Conservation (phyloP, 176 grass and related monocot species). For the Elaeis guineensis region DNA sequence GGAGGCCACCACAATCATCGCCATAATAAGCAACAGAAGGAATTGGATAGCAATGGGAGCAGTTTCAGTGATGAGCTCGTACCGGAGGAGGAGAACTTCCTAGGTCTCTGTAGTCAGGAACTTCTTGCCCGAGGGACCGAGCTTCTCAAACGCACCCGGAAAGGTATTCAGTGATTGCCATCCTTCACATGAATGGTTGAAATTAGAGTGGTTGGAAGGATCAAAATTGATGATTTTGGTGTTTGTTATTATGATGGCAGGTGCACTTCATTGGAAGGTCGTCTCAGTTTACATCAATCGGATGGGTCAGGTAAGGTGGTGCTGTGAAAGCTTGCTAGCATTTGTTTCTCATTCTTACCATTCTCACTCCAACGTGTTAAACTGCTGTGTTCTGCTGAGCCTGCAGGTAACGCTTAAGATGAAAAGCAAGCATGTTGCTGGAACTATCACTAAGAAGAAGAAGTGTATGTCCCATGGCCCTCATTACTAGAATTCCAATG, state of each 20-base stretch:
- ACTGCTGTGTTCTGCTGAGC: background rate
- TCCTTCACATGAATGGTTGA: no score
- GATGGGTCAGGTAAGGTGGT: constrained; percentile 41
- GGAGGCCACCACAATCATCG: constrained; percentile 24
- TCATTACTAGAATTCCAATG: no score
- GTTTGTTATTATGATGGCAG: constrained; percentile 14
- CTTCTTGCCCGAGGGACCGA: constrained; percentile 79
- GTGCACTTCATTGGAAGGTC: constrained; percentile 82
- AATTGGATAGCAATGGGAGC: constrained; percentile 53
- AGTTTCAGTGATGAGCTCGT: constrained; percentile 55
- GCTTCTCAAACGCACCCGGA: constrained; percentile 95
- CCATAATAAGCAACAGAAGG: constrained; percentile 38
- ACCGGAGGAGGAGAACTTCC: constrained; percentile 60
- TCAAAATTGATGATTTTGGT: no score
- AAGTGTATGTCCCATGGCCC: constrained; percentile 39
- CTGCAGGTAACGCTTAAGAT: constrained; percentile 84
- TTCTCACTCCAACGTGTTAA: background rate
- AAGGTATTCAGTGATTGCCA: constrained; percentile 26
- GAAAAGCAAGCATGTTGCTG: constrained; percentile 80
- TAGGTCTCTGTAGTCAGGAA: constrained; percentile 73
- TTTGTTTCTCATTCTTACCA: no score
- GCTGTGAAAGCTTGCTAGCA: no score
- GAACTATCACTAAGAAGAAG: constrained; percentile 95
- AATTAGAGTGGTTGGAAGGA: no score
- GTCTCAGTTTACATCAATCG: constrained; percentile 77